These are phyloP conservation scores for Heliamphora exappendiculata DNA, from an alignment of 148 eudicot species.

Conservation along the genomic window DNA sequence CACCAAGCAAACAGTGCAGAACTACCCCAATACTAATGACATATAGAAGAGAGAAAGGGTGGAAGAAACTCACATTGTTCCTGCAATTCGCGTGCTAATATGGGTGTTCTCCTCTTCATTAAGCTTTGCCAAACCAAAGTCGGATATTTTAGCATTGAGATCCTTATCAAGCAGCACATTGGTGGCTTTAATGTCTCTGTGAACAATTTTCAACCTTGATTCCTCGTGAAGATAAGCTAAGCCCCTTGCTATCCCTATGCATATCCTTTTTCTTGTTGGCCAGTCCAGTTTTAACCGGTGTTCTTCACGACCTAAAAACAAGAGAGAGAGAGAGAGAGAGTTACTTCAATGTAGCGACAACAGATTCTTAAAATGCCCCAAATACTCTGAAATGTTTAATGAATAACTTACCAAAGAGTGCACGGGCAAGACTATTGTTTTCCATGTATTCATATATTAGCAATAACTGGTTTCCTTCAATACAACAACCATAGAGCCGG, in stretches of 20 bases:
- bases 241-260: conserved; percentile 53
- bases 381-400: not conserved
- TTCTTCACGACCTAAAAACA: conserved; percentile 31
- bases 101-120: conserved; percentile 74
- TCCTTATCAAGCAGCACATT: conserved; percentile 84
- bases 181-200: conserved; percentile 80
- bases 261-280: conserved; percentile 50
- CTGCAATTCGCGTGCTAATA: conserved; percentile 73
- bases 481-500: conserved; percentile 71
- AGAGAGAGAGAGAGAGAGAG: not conserved
- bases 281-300: conserved; percentile 41
- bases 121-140: conserved; percentile 86
- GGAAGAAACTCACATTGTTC: conserved; percentile 57
- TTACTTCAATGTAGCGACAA: not conserved
- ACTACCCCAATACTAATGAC: no score
- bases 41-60: not conserved
- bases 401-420: conserved; percentile 51
- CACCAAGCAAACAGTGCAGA: no score
- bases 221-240: conserved; percentile 65
- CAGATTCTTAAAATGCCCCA: not conserved
- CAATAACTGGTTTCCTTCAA: conserved; percentile 68
- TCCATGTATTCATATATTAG: conserved; percentile 73
- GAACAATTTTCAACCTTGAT: conserved; percentile 57
- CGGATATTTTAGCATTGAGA: conserved; percentile 72
- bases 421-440: conserved; percentile 75